Percentiles rank a stretch among this genome's conserved stretches.
Evolutionary conservation across 192 early-diverging fungal genomes (phyloP).

Genomic region (Backusella circina): DNA sequence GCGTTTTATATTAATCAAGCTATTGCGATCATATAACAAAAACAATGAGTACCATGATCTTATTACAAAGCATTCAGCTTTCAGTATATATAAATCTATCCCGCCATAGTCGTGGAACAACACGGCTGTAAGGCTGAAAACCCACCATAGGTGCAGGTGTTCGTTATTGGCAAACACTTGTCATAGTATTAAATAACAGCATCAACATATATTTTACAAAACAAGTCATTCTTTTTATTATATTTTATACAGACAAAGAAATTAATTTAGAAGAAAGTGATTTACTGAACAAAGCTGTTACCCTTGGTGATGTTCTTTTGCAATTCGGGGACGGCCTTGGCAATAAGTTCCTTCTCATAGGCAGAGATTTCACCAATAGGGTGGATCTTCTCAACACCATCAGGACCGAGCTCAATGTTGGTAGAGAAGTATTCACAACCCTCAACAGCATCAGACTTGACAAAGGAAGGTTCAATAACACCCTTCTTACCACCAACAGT

Average conservation of each 20-base stretch:
- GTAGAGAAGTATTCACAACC: constrained; percentile 77
- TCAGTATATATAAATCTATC: no score
- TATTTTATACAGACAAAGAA: background rate
- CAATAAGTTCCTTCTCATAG: constrained; percentile 86
- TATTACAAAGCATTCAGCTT: no score
- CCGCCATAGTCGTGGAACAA: no score
- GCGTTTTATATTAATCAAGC: no score
- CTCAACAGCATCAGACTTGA: constrained; percentile 57
- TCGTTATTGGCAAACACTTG: no score
- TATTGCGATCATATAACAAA: no score
- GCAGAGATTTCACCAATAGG: constrained; percentile 70
- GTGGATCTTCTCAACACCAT: constrained; percentile 89
- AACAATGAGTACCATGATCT: no score
- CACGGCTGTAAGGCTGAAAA: no score
- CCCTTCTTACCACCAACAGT: constrained; percentile 74
- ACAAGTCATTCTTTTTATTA: background rate
- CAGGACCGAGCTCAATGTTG: constrained; percentile 72
- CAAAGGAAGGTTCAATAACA: constrained; percentile 88
- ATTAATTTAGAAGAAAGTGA: background rate
- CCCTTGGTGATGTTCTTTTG: constrained; percentile 95
- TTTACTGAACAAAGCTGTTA: constrained; percentile 3
- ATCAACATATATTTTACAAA: background rate
- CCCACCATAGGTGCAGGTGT: no score
- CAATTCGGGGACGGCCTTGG: constrained; percentile 86
- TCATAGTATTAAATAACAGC: no score